Evolutionary conservation across 179 eudicot species (phyloP), one percentile per base, ranked within the genome.

Genomic region (Camellia oleifera): DNA sequence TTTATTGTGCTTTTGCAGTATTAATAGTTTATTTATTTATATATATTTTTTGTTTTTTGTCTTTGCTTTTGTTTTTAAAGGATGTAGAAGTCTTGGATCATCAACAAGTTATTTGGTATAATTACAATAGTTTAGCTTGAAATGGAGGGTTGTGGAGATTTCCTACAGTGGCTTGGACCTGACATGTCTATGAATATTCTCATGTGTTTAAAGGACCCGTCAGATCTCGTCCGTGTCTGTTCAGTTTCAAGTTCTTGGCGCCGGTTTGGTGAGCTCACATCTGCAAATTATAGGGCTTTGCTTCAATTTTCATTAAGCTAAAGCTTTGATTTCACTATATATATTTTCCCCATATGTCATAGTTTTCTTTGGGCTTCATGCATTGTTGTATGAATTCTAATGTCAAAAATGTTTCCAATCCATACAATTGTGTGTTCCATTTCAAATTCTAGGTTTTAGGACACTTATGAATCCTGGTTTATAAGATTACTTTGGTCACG

Each of bases 231-330:
- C 26, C 83, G 84, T 46, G 83, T 53, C 42, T 45, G 79, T 54
- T 75, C 80, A 0, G 92, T 86, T 58, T 88, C 90, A 9, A 85
- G 85, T 61, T 83, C 79, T 45, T 89, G 92, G 92, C 89, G 87
- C 60, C 85, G 71, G 8, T 86, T 88, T 81, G 92, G 92, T 88
- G 80, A 83, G 86, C 67, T 79, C 48, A 6, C n/a, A 18, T 12
- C 1, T 17, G 20, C 45, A 32, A 57, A 15, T 57, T 57, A 7
- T 26, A 32, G 52, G 4, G 5, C 50, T 74, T 58, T 23, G n/a
- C 67, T 61, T 75, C 50, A 0, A 40, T 75, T 13, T 40, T 58
- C 14, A 40, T 32, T 9, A 3, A 0, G 15, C 13, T 14, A 20
- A 15, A 57, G 23, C 17, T 57, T 8, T 40, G 65, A 12, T 7